Base-by-base conservation (phyloP, 129 eudicot genomes). In the Lactuca sativa region DNA sequence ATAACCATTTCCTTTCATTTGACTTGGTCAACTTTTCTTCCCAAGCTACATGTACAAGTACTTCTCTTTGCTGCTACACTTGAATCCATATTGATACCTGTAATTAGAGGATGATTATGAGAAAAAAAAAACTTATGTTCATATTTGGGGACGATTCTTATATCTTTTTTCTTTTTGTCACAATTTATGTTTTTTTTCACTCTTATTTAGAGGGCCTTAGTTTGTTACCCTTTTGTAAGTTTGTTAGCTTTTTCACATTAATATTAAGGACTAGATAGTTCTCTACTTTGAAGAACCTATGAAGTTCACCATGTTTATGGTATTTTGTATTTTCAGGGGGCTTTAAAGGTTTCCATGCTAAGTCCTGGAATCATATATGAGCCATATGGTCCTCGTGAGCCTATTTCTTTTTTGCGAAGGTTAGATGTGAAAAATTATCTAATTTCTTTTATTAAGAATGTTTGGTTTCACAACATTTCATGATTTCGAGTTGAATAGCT, bases 291-390 rank as follows among this genome's bases (percentile, higher is more conserved):
- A 56, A 66, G 16, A 37, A 75, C 37, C 52, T 67, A 34, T 44
- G 38, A 75, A 57, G 18, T 17, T 31, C 6, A 64, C 54, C 56
- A 56, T 66, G 8, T 58, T 1, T 66, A 18, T 74, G 72, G n/a
- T 48, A 55, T 59, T 81, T 56, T 62, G 57, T 78, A 44, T 64
- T 21, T 72, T 74, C 87, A 92, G 98, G 98, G 95, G 53, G 78
- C 96, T 30, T 12, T 88, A 53, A 76, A 83, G 58, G 85, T 92
- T 61, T 71, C 95, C 37, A 85, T 85, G 96, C 6, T 69, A 59
- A 92, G 98, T 85, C 98, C 98, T 72, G 98, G 98, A 66, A 40
- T 92, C 66, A 56, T 92, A 41, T 89, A 84, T 33, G 98, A 92
- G 76, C 98, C 98, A 54, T 92, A 89, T 86, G 81, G 90, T 62